Percentiles rank a stretch among this genome's conserved stretches.
phyloP scores from a whole-genome alignment of 1,284 basidiomycete genomes.

The Abortiporus biennis region DNA sequence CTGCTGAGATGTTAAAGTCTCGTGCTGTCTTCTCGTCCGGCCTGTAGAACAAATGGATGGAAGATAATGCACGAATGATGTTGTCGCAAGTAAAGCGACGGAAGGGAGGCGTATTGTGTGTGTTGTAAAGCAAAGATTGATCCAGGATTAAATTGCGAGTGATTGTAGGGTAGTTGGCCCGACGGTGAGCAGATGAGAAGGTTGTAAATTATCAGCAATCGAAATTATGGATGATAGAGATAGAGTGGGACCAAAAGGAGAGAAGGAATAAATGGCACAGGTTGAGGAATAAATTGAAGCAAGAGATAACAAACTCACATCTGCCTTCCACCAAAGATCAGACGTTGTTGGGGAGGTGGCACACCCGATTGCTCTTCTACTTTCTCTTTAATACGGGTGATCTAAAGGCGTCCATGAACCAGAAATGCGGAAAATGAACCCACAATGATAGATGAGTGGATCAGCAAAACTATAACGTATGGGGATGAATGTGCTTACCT shows the following conservation, averaged over 20 bases:
- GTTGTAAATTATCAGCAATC: no score
- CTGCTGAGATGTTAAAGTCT: constrained; percentile 78
- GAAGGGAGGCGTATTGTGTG: no score
- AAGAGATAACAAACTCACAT: constrained; percentile 58
- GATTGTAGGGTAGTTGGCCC: no score
- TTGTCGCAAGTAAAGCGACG: no score
- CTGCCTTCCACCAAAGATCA: constrained; percentile 94
- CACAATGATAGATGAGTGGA: neutral
- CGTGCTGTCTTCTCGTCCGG: constrained; percentile 84
- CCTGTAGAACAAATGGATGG: constrained; percentile 32
- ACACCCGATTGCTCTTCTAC: constrained; percentile 99
- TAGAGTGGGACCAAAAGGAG: no score
- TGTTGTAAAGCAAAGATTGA: no score
- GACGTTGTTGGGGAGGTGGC: constrained; percentile 92
- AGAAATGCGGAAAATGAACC: no score
- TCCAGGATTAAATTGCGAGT: no score
- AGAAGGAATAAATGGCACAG: no score
- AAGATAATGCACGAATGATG: neutral
- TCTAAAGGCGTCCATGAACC: constrained; percentile 45
- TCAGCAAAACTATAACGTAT: no score
- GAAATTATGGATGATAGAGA: no score
- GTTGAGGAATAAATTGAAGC: neutral
- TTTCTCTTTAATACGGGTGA: constrained; percentile 94
- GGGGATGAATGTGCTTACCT: constrained; percentile 41
- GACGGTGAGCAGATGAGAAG: no score